A percentile compares a stretch with the other conserved stretches of the same genome.
These are phyloP conservation scores for Apiotrichum gamsii DNA, from an alignment of 1,284 basidiomycete species.

Conservation along the genomic window DNA sequence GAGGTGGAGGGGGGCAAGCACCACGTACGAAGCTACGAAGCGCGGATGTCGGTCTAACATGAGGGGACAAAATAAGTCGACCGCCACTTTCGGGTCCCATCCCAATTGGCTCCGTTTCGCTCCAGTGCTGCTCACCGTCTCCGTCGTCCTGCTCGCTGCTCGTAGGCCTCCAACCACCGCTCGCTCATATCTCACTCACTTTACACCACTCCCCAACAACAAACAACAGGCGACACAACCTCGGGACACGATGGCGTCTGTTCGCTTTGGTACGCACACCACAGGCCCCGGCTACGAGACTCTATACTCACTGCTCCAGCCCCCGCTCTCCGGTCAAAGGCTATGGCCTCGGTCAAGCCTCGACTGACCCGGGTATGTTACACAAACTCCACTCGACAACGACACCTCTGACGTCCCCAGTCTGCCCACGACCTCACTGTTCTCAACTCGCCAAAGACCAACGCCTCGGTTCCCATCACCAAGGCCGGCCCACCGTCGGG, in stretches of 20 bases:
- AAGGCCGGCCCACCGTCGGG: slow-evolving; percentile 62
- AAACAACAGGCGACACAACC: slow-evolving; percentile 5
- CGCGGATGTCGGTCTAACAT: too few relatives aligned
- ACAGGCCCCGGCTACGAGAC: background rate
- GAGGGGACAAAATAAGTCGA: too few relatives aligned
- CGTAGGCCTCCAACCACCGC: slow-evolving; percentile 4
- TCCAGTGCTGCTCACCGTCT: background rate
- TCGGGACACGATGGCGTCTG: slow-evolving; percentile 29
- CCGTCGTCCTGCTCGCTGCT: background rate
- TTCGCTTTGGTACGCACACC: slow-evolving; percentile 23
- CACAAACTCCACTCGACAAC: too few relatives aligned
- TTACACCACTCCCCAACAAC: slow-evolving; percentile 6
- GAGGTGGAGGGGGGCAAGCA: too few relatives aligned
- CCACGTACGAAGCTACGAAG: too few relatives aligned
- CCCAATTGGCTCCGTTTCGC: too few relatives aligned
- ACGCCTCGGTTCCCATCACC: slow-evolving; percentile 57
- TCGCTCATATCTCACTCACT: slow-evolving; percentile 8
- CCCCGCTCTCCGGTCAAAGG: slow-evolving; percentile 30
- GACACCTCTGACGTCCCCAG: slow-evolving; percentile 23
- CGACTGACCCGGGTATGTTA: slow-evolving; percentile 16
- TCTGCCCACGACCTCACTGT: slow-evolving; percentile 43
- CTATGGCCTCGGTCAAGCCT: slow-evolving; percentile 12
- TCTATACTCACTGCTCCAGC: slow-evolving; percentile 12
- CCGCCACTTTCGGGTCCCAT: too few relatives aligned
- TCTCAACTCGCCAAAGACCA: slow-evolving; percentile 25